Evolutionary conservation across 1,284 basidiomycete species (phyloP).

Genomic region (Microbotryomycetes sp.): DNA sequence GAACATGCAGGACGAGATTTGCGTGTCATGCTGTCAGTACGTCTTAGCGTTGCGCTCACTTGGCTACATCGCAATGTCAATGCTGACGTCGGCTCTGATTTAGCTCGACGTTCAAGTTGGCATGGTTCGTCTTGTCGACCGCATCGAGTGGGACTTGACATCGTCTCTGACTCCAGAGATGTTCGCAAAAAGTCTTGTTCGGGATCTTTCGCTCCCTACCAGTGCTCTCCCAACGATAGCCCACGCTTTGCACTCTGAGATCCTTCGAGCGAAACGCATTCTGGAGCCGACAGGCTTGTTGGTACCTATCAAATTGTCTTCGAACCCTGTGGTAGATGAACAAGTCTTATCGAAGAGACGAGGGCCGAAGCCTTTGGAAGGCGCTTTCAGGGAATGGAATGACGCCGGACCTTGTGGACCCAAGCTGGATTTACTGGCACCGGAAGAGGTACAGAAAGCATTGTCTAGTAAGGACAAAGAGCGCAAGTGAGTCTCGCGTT

Average conservation of each 20-base stretch:
- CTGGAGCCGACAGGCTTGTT: slow-evolving; percentile 2
- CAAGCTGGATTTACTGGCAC: slow-evolving; percentile 73
- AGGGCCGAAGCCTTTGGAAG: slow-evolving; percentile 66
- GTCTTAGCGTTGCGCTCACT: slow-evolving; percentile 40
- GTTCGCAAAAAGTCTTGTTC: slow-evolving; percentile 73
- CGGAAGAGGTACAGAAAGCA: slow-evolving; percentile 83
- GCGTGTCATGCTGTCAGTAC: slow-evolving; percentile 78
- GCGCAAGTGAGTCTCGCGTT: slow-evolving; percentile 46
- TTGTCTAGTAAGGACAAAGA: slow-evolving; percentile 77
- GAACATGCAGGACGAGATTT: slow-evolving; percentile 61
- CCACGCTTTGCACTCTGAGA: slow-evolving; percentile 88
- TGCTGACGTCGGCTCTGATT: slow-evolving; percentile 1
- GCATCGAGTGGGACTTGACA: slow-evolving; percentile 96
- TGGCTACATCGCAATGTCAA: neutral
- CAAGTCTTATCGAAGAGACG: slow-evolving; percentile 38
- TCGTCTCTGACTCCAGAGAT: slow-evolving; percentile 83
- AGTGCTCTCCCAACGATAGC: slow-evolving; percentile 83
- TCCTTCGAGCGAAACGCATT: slow-evolving; percentile 53
- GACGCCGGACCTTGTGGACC: slow-evolving; percentile 89
- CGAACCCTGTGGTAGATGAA: slow-evolving; percentile 36
- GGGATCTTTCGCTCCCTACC: slow-evolving; percentile 79
- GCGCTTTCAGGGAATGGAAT: slow-evolving; percentile 91
- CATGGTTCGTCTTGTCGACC: slow-evolving; percentile 81
- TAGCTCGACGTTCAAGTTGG: slow-evolving; percentile 98
- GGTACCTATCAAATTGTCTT: neutral